These are phyloP conservation scores for Tephrocybe sp. DNA, from an alignment of 768 basidiomycete genomes.

Conservation along the genomic window DNA sequence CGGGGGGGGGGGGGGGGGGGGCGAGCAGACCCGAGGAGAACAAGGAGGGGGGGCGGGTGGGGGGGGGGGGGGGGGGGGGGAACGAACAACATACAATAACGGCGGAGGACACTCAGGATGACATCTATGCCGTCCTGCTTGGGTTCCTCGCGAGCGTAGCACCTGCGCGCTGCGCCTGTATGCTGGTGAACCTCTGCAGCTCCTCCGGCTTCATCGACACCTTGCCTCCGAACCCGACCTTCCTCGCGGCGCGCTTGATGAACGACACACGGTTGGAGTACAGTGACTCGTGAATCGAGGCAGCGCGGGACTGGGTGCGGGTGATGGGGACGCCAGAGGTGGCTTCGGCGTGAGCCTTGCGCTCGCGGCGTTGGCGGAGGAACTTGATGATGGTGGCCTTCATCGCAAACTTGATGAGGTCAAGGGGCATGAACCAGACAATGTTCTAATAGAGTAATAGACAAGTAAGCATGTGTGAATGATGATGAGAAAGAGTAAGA, in stretches of 20 bases:
- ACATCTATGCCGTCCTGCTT: constrained; percentile 56
- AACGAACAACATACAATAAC: too few relatives aligned
- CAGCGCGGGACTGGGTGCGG: constrained; percentile 87
- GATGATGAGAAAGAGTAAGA: constrained; percentile 16
- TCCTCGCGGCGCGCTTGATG: constrained; percentile 84
- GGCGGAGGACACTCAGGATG: too few relatives aligned
- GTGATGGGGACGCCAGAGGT: constrained; percentile 69
- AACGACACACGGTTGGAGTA: constrained; percentile 96
- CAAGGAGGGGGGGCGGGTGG: too few relatives aligned
- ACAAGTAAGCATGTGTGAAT: constrained; percentile 5
- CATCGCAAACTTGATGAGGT: constrained; percentile 96
- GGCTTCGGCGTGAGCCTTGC: constrained; percentile 37
- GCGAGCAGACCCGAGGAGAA: too few relatives aligned
- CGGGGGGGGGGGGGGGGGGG: too few relatives aligned
- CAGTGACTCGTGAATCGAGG: constrained; percentile 86
- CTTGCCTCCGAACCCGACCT: constrained; percentile 86
- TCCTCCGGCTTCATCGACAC: constrained; percentile 83
- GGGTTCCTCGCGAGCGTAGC: constrained; percentile 77
- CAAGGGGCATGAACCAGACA: constrained; percentile 93
- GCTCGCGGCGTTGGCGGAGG: constrained; percentile 69
- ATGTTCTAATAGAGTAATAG: constrained; percentile 71
- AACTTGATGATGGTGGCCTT: constrained; percentile 88
- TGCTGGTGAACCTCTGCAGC: constrained; percentile 81
- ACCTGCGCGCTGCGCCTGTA: constrained; percentile 81
- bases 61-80: too few relatives aligned